These are phyloP conservation scores for Ramularia collo-cygni DNA, from an alignment of 2,329 filamentous ascomycete species.

Conservation along the genomic window DNA sequence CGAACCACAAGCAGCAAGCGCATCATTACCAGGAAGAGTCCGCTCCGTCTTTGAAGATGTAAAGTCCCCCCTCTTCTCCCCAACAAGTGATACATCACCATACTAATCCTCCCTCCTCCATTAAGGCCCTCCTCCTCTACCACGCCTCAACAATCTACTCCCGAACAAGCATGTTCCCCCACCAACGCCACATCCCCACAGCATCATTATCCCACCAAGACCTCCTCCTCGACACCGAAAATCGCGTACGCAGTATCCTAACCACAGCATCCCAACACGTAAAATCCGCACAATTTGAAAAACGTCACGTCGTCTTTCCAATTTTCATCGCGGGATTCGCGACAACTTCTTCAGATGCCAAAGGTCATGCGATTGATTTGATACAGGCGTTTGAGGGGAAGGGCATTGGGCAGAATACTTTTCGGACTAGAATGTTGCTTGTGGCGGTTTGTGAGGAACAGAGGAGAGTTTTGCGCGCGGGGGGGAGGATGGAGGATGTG, in stretches of 20 bases:
- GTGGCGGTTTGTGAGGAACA: conserved; percentile 45
- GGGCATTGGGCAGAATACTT: conserved; percentile 42
- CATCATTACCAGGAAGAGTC: conserved; percentile 22
- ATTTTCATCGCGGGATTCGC: conserved; percentile 49
- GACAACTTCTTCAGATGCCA: conserved; percentile 34
- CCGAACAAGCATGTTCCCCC: conserved; percentile 48
- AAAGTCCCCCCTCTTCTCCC: conserved; percentile 34
- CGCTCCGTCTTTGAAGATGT: conserved; percentile 30
- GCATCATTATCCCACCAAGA: conserved; percentile 25
- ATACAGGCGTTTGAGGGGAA: conserved; percentile 43
- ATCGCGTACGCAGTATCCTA: conserved; percentile 41
- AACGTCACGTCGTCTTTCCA: conserved; percentile 46
- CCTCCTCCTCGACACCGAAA: conserved; percentile 37
- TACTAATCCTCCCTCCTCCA: conserved; percentile 39
- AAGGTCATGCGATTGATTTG: conserved; percentile 43
- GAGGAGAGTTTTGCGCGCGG: conserved; percentile 33
- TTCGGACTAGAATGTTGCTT: conserved; percentile 40
- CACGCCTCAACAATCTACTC: conserved; percentile 45
- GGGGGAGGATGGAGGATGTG: conserved; percentile 39
- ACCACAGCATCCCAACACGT: conserved; percentile 38
- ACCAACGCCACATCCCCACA: conserved; percentile 38
- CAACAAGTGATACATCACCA: conserved; percentile 43
- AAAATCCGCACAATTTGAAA: conserved; percentile 33
- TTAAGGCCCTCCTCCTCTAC: conserved; percentile 41
- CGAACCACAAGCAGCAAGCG: conserved; percentile 15